Evolutionary conservation across 164 flowering plant genomes (phyloP).

Genomic region (Magnolia changhungtana): DNA sequence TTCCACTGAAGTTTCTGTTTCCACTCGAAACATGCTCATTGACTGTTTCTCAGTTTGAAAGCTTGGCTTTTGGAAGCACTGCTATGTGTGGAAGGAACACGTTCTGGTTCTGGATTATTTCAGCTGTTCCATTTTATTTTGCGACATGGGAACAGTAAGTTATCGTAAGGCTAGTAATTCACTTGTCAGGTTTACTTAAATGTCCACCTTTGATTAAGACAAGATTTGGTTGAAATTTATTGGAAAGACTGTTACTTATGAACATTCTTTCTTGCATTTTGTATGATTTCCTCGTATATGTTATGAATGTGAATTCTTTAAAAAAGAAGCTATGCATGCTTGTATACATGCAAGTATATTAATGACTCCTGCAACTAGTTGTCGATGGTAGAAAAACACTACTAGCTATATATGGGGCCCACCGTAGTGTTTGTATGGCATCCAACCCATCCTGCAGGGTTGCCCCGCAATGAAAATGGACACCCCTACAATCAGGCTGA

Average conservation of each 20-base stretch:
- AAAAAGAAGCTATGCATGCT: not conserved
- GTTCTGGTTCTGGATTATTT: constrained; percentile 91
- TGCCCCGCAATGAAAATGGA: too few relatives aligned
- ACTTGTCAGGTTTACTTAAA: not conserved
- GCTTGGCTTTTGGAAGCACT: constrained; percentile 92
- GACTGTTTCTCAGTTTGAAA: constrained; percentile 58
- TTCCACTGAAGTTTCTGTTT: not conserved
- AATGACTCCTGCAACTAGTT: not conserved
- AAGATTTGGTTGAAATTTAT: not conserved
- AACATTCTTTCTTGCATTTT: not conserved
- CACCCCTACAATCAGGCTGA: too few relatives aligned
- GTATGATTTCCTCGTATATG: not conserved
- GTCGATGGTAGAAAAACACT: too few relatives aligned
- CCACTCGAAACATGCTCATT: not conserved
- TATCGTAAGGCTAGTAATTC: constrained; percentile 3
- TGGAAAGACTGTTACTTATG: too few relatives aligned
- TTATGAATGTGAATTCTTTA: not conserved
- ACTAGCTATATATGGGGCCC: too few relatives aligned
- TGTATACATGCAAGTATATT: not conserved
- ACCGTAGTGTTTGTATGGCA: too few relatives aligned
- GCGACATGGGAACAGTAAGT: constrained; percentile 99
- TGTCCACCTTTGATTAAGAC: not conserved
- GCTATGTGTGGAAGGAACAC: constrained; percentile 82
- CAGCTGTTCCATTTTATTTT: constrained; percentile 84
- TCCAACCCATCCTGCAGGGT: too few relatives aligned